phyloP scores from a whole-genome alignment of 352 stramenopile species.

The Phytopythium aichiense region DNA sequence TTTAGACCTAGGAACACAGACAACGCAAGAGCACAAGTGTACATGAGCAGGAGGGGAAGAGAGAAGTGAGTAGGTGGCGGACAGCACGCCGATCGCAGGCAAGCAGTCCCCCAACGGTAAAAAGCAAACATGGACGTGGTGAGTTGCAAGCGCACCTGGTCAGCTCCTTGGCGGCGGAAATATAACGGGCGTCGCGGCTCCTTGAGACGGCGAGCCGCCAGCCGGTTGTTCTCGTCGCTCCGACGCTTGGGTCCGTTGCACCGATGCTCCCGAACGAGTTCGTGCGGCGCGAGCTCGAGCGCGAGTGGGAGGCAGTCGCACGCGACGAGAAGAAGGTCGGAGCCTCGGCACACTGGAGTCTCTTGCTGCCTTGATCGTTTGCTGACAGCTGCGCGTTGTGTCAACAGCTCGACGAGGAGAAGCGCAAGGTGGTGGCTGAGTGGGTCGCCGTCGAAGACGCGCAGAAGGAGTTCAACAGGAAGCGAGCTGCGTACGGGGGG shows the following conservation, averaged over 20 bases:
- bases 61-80: neutral
- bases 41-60: neutral
- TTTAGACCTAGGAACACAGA: slow-evolving; percentile 4
- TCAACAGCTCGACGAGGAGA: slow-evolving; percentile 58
- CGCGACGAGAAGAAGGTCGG: slow-evolving; percentile 56
- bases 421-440: slow-evolving; percentile 69
- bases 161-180: neutral
- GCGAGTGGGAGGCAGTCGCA: slow-evolving; percentile 55
- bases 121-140: neutral
- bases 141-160: neutral
- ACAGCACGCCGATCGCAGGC: neutral
- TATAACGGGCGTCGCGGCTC: neutral
- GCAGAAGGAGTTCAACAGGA: slow-evolving; percentile 59
- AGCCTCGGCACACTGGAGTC: neutral
- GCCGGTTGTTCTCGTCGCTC: slow-evolving; percentile 1
- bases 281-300: slow-evolving; percentile 51
- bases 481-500: slow-evolving; percentile 43
- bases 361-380: neutral
- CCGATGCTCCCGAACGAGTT: slow-evolving; percentile 45
- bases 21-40: neutral
- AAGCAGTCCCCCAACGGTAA: neutral
- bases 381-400: neutral
- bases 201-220: neutral
- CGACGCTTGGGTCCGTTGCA: neutral
- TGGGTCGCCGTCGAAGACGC: slow-evolving; percentile 64